Base-by-base conservation (phyloP, 495 filamentous ascomycete species). In the Aspergillus indologenus region DNA sequence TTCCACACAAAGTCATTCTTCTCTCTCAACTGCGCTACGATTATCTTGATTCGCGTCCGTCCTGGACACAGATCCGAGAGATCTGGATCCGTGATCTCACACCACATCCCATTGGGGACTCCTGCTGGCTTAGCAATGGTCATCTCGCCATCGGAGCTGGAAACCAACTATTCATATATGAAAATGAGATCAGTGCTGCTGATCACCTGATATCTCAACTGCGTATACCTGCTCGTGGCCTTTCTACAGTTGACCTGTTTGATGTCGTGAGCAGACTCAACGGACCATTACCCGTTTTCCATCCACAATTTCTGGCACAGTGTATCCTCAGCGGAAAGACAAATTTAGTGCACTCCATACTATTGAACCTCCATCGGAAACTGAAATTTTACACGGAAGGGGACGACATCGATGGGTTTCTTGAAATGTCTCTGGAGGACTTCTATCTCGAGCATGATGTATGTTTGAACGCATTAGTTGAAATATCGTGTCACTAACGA, bases 21-120 rank as follows among this genome's bases (percentile, higher is more conserved):
- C 79, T 96, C n/a, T 87, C 89, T 21, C 92, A 98, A 70, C 87
- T 96, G 75, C 88, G 93, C 21, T 98, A 93, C 66, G 93, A 98
- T 68, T 96, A 98, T 65, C 75, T 96, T 44, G 89, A 93, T 58
- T 85, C 90, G 54, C 88, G 87, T n/a, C 89, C 92, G 6, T 91
- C 92, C 2, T 98, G 93, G 93, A 89, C 89, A 12, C 78, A 86
- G 20, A 87, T 96, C 59, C 76, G 90, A 58, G 89, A 96, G 65
- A 89, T 96, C 44, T 84, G 80, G 64, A 94, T 90, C 53, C 80
- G 87, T 54, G 86, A 91, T 59, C 78, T 92, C 43, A 96, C 93
- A 22, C 90, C 92, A 44, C 90, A 96, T 66, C 91, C 90, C 0
- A 96, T 99, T 57, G 91, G 91, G 5, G 93, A 96, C 65, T 93